A percentile compares a stretch with the other conserved stretches of the same genome.
Conservation (phyloP, 805 yeast species). For the Brettanomyces anomalus region DNA sequence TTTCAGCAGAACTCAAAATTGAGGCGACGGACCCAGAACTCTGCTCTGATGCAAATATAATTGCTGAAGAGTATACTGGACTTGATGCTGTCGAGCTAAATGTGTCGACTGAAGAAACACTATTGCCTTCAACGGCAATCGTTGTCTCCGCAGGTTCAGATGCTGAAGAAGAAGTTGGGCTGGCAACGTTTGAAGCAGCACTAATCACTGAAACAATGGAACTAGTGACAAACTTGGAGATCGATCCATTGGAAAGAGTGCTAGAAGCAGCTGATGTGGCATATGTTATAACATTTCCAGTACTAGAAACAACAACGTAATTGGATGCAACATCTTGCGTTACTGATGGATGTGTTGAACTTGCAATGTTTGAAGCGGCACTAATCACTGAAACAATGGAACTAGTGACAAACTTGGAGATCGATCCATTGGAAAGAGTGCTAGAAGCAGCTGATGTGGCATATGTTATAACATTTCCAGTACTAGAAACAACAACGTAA, state of each 20-base stretch:
- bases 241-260: background rate
- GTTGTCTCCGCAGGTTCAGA: constrained; percentile 7
- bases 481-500: background rate
- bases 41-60: too few species aligned
- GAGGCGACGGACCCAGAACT: too few species aligned
- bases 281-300: background rate
- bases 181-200: too few species aligned
- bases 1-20: too few species aligned
- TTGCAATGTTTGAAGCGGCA: too few species aligned
- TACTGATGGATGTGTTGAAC: too few species aligned
- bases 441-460: constrained; percentile 11
- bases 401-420: background rate
- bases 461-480: background rate
- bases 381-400: constrained; percentile 7
- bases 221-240: background rate
- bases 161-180: too few species aligned
- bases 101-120: too few species aligned
- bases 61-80: too few species aligned
- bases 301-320: background rate
- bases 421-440: background rate
- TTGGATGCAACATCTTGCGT: background rate
- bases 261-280: constrained; percentile 11
- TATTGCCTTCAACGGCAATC: constrained; percentile 1
- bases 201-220: constrained; percentile 10
- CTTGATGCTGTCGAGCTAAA: too few species aligned